Evolutionary conservation across 2,329 filamentous ascomycete genomes (phyloP), one percentile per base, ranked within the genome.

Genomic region (Penicillium sp.): DNA sequence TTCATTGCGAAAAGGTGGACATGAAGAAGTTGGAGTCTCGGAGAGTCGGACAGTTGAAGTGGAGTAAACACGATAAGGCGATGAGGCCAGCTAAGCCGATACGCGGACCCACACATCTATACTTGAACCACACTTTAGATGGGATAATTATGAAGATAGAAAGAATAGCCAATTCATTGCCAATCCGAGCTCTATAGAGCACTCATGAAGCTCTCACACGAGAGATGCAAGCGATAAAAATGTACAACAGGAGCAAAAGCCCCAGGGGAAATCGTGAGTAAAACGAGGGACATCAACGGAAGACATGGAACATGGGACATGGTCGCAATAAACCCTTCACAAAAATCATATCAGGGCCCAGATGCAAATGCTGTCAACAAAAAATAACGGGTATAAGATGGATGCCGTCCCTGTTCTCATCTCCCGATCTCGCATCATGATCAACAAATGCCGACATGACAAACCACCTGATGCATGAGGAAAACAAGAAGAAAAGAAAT

Each of bases 1-100:
- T 94, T 89, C 90, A 95, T 94, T 52, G 63, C 63, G 66, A 65
- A 59, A 51, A 51, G 55, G 45, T 55, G 47, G 52, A 62, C 69
- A 69, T 70, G 57, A 65, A 65, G 58, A 34, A 50, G 52, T 56
- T 47, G 51, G 53, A 49, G 54, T n/a, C 28, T n/a, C 28, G 38
- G 31, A 24, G 28, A 38, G 45, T 28, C 41, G 48, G 47, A 29
- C 8, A 29, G 28, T 29, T 29, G 28, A 49, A 53, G 56, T 56
- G 58, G 58, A 61, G 59, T 56, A 43, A 56, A 55, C 45, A 47
- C 53, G 61, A 64, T 64, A 64, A 63, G 58, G 49, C 54, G 58
- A 61, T 63, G 63, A 63, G 63, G 63, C 63, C 63, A 65, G 62
- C 56, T 64, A 61, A 56, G 42, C 61, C 57, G 59, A 61, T 61